phyloP scores from a whole-genome alignment of 306 rosid genomes.

The Begonia peltatifolia region DNA sequence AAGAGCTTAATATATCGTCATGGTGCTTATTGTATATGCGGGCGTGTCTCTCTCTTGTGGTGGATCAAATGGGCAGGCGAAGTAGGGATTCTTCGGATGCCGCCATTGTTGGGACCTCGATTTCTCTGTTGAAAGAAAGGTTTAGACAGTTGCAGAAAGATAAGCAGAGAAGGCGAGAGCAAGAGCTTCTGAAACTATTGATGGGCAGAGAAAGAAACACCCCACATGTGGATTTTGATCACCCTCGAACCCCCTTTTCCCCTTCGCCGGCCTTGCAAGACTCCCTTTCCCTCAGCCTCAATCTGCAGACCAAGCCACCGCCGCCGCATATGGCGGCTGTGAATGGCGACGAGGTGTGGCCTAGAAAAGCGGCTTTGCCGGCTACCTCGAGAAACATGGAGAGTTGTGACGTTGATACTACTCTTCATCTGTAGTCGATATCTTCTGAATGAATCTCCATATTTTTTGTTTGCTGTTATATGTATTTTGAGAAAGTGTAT shows the following conservation, averaged over 20 bases:
- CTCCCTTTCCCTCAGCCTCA: conserved; percentile 55
- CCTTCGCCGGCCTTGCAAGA: conserved; percentile 17
- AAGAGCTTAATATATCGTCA: too few species aligned
- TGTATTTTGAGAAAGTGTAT: too few species aligned
- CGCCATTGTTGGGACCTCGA: conserved; percentile 54
- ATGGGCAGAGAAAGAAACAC: conserved; percentile 18
- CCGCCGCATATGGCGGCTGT: too few species aligned
- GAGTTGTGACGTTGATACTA: conserved; percentile 65
- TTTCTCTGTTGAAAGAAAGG: conserved; percentile 88
- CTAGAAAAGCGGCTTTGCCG: conserved; percentile 19
- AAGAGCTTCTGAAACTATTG: conserved; percentile 38
- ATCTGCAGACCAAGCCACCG: conserved; percentile 6
- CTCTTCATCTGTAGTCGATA: conserved; percentile 63
- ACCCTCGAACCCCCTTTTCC: conserved; percentile 5
- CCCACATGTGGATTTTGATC: conserved; percentile 15
- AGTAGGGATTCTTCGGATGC: not conserved
- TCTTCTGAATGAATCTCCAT: too few species aligned
- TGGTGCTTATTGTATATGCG: too few species aligned
- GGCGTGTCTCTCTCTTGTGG: too few species aligned
- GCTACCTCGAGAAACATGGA: conserved; percentile 9
- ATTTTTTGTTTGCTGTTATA: too few species aligned
- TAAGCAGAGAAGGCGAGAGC: conserved; percentile 74
- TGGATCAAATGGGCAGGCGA: not conserved
- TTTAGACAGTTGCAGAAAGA: conserved; percentile 84
- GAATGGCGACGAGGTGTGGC: conserved; percentile 16